Base-by-base conservation (phyloP, 805 yeast species). In the Phaffomyces opuntiae region DNA sequence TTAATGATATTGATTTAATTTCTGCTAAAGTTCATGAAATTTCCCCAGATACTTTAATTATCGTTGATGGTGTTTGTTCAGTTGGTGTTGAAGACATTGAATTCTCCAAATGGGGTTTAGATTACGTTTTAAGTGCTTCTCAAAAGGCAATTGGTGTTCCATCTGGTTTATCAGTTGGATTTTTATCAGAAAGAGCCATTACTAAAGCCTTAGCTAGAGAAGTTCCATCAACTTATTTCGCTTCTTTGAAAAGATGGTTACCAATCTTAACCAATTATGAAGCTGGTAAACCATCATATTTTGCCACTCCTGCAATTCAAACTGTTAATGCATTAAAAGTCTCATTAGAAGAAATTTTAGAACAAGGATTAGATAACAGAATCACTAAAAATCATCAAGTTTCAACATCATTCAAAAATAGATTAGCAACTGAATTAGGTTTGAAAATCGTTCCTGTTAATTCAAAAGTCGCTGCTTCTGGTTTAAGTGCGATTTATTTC, bases 301-400 rank as follows among this genome's bases (percentile, higher is more conserved):
- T 88, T 62, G 96, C 96, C n/a, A 91, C 97, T 8, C 97, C 96
- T n/a, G 85, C 97, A 0, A 83, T 87, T 39, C 96, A 88, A 68
- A 75, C 85, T 50, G 71, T 91, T 49, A 85, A 85, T 59, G 90
- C 96, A 14, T 74, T 88, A 57, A 80, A 80, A 62, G 84, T 76
- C 5, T 81, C 96, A 5, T 74, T 90, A 53, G 76, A 74, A 46
- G 89, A 86, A 62, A 81, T 89, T 52, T 67, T 87, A 47, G 67
- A 74, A 35, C 55, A 63, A 25, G 68, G 75, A 5, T 67, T 90
- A 47, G 81, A 77, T 48, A 67, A 65, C 45, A 75, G 96, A 62
- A 73, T 87, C 57, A 72, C 71, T 34, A 73, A 73, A 52, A 95
- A 90, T 63, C 74, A 68, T 33, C 63, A 69, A 48, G 80, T 77